Evolutionary conservation across 2,329 filamentous ascomycete genomes (phyloP), one percentile per base, ranked within the genome.

Genomic region (Boeremia exigua): DNA sequence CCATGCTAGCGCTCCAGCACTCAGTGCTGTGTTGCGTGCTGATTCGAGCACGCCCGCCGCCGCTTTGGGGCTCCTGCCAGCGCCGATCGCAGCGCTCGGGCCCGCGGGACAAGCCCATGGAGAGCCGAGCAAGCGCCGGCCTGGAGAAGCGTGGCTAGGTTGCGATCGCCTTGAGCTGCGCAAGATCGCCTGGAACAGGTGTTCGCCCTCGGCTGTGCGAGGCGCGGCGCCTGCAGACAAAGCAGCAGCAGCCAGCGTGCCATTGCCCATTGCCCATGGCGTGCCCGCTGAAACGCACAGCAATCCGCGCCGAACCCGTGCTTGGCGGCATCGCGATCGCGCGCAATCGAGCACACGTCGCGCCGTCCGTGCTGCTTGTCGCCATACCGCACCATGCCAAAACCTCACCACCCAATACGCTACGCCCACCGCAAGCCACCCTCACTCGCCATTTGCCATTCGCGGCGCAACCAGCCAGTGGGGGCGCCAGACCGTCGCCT

Each of bases 261-360:
- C 19, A 23, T 23, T 23, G n/a, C n/a, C n/a, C n/a, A 23, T 23
- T 5, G 19, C 2, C 19, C 3, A 23, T 5, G 19, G 5, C 19
- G 19, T 23, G 19, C 5, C 3, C 19, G 14, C 52, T 50, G 52
- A 55, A 46, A 55, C 52, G 43, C 52, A 61, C 54, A 48, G 50
- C 56, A 54, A 60, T 47, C 47, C 40, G 10, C 36, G 11, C n/a
- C 34, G 39, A 54, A 38, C 56, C 30, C 30, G 44, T 28, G 40
- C 63, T 68, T 70, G 69, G 65, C 67, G 49, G 53, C 54, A 73
- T 71, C 68, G 58, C 62, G 60, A 73, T 72, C 67, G 47, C 36
- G 27, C 45, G 15, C 56, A 53, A 59, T 12, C 12, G n/a, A 34
- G 30, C 37, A 38, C n/a, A n/a, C 23, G 9, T 43, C 11, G 28